phyloP scores from a whole-genome alignment of 2,329 filamentous ascomycete species.

The Fusarium musae region DNA sequence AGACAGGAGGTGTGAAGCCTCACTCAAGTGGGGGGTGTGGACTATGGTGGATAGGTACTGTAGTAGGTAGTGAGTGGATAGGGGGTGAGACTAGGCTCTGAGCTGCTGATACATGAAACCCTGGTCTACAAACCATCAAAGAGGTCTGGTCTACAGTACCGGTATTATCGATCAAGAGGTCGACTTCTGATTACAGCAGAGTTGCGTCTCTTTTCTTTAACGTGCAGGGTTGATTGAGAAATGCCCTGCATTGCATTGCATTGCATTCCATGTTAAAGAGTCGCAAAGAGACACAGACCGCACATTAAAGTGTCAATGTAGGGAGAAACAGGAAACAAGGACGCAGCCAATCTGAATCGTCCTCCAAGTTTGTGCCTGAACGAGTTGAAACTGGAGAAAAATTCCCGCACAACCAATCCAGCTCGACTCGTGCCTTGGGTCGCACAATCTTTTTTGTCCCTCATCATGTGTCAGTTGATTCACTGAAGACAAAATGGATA shows the following conservation, averaged over 20 bases:
- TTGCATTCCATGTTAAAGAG: conserved; percentile 1
- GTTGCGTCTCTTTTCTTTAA: conserved; percentile 6
- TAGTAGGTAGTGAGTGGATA: background rate
- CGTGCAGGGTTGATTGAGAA: conserved; percentile 20
- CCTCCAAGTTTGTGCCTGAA: background rate
- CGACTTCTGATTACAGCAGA: background rate
- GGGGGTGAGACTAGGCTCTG: conserved; percentile 12
- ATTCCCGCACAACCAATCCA: conserved; percentile 37
- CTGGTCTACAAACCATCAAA: conserved; percentile 18
- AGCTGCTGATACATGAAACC: conserved; percentile 33
- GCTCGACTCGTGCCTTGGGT: conserved; percentile 35
- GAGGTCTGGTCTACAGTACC: background rate
- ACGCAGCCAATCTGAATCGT: conserved; percentile 4
- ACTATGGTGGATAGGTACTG: conserved; percentile 6
- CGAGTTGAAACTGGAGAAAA: conserved; percentile 17
- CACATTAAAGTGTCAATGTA: conserved; percentile 19
- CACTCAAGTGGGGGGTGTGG: conserved; percentile 11
- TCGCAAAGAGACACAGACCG: background rate
- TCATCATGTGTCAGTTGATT: background rate
- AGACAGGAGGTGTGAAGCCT: conserved; percentile 22
- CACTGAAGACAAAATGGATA: background rate
- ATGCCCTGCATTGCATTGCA: conserved; percentile 24
- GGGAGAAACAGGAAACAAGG: conserved; percentile 9
- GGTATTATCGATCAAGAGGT: conserved; percentile 1
- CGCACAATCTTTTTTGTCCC: conserved; percentile 2